A percentile compares a stretch with the other conserved stretches of the same genome.
These are phyloP conservation scores for Triticum urartu DNA, from an alignment of 176 grass and related monocot genomes.

Conservation along the genomic window DNA sequence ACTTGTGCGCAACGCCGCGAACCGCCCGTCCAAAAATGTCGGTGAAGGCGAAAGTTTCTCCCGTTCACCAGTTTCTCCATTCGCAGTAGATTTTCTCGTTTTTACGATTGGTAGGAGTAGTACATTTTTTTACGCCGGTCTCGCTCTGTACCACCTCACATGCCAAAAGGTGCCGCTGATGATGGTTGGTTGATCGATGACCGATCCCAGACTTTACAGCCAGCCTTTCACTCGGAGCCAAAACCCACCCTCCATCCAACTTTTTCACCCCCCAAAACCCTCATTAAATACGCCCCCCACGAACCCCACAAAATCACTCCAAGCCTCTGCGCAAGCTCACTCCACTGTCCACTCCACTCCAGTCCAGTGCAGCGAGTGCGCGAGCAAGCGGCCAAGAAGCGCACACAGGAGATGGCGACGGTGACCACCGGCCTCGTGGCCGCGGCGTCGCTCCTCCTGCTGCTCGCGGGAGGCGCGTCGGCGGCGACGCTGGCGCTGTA, in stretches of 20 bases:
- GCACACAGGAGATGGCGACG: background rate
- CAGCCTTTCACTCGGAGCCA: background rate
- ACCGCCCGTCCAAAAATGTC: background rate
- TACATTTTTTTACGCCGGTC: background rate
- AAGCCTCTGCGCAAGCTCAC: background rate
- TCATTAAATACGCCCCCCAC: slow-evolving; percentile 24
- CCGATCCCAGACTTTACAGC: background rate
- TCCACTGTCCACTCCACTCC: background rate
- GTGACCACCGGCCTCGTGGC: background rate
- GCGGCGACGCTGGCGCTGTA: slow-evolving; percentile 73
- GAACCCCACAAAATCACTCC: slow-evolving; percentile 6
- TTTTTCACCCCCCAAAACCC: background rate
- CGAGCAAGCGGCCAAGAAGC: background rate
- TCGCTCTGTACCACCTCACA: background rate
- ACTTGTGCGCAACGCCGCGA: background rate
- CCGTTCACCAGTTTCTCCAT: no score
- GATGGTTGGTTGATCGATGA: background rate
- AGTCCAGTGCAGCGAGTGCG: background rate
- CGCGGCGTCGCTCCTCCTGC: background rate
- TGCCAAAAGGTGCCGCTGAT: background rate
- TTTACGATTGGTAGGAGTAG: background rate
- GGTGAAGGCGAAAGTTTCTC: no score
- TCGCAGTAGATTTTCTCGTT: background rate
- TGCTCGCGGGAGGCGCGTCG: slow-evolving; percentile 23
- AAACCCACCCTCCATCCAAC: background rate